Evolutionary conservation across 768 basidiomycete genomes (phyloP), one percentile per base, ranked within the genome.

Genomic region (Amanita inopinata): DNA sequence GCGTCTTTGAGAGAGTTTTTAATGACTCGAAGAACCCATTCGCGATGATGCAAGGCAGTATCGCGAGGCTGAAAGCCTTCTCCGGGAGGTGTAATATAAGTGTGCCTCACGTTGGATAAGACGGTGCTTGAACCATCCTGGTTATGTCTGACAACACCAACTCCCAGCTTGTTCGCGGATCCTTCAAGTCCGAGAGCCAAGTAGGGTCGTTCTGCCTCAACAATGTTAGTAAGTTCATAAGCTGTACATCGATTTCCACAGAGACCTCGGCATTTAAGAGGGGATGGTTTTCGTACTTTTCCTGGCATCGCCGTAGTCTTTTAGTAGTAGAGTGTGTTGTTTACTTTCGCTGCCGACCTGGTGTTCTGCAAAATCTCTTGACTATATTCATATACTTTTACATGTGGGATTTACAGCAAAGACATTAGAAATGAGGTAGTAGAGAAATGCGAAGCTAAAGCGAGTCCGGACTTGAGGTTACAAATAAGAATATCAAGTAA

Each of bases 61-160:
- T 98, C 93, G 40, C 86, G 72, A 8, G 96, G 96, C 38, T 94
- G 78, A 57, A 99, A 99, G 0, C 96, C 96, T 65, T 98, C 91
- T 2, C 96, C 96, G 2, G 94, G 90, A 4, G 96, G 96, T 2
- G 96, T 98, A 51, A 98, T 87, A 59, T 98, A 97, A n/a, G 96
- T 99, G 54, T 97, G 96, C 49, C 96, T 76, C 49, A 97, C 70
- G 54, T 99, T 99, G 17, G 91, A 86, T 4, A 97, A 72, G 10
- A 97, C 88, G 17, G 68, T 65, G 1, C 82, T 76, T 23, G 78
- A 74, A 17, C 83, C 81, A 58, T 89, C 73, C 17, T 76, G 68
- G 12, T 70, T 68, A 56, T 99, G 96, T 52, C 76, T 76, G 61
- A 98, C 88, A 37, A 98, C 69, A 7, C 96, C 96, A 14, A 84